phyloP scores from a whole-genome alignment of 768 basidiomycete species.

The Cystofilobasidium capitatum region DNA sequence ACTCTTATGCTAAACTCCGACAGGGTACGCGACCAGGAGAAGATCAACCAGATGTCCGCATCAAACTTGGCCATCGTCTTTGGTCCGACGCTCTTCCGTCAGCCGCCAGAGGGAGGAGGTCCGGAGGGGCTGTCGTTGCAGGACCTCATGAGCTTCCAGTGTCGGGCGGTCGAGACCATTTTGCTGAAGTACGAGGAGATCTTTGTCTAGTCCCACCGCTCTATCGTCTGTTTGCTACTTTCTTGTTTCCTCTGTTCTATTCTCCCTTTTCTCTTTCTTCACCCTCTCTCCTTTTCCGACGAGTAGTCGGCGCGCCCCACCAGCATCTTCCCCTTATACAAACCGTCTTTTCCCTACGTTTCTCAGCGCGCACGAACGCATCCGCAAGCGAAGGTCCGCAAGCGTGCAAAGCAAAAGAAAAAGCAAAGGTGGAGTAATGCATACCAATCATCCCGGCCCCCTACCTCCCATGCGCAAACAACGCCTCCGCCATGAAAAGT shows the following conservation, averaged over 20 bases:
- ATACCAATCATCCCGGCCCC: too few relatives aligned
- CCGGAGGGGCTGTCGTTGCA: constrained; percentile 20
- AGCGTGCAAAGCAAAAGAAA: too few relatives aligned
- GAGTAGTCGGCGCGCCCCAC: neutral
- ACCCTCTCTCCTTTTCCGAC: neutral
- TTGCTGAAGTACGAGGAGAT: constrained; percentile 21
- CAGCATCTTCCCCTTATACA: too few relatives aligned
- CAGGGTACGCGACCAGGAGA: constrained; percentile 65
- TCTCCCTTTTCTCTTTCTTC: neutral
- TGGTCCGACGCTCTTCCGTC: constrained; percentile 91
- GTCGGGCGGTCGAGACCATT: constrained; percentile 27
- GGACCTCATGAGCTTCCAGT: constrained; percentile 27
- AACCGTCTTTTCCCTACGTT: too few relatives aligned
- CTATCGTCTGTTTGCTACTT: too few relatives aligned
- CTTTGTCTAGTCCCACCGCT: neutral
- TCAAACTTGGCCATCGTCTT: constrained; percentile 94
- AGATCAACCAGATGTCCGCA: constrained; percentile 80
- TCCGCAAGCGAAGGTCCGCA: too few relatives aligned
- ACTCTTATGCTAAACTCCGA: neutral
- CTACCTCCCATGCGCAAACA: too few relatives aligned
- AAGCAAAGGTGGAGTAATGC: too few relatives aligned
- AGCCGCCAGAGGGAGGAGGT: constrained; percentile 40
- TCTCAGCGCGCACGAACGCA: too few relatives aligned
- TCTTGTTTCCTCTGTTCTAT: neutral
- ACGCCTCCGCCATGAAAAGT: too few relatives aligned